Percentiles rank a stretch among this genome's conserved stretches.
phyloP scores from a whole-genome alignment of 306 rosid species.

The Prunus salicina region DNA sequence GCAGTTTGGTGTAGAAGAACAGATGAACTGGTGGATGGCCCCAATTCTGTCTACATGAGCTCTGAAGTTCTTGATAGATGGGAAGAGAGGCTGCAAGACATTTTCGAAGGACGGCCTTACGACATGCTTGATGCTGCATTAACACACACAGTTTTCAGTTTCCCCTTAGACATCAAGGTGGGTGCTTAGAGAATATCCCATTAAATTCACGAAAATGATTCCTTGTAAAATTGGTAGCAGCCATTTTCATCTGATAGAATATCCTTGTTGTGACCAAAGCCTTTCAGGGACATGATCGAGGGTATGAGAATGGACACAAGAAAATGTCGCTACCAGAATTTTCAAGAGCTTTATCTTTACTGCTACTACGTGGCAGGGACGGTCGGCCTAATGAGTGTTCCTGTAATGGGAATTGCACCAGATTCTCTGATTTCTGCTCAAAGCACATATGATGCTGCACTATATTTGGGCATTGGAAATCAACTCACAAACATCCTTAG shows the following conservation, averaged over 20 bases:
- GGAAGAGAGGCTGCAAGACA: constrained; percentile 72
- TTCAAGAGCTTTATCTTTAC: constrained; percentile 77
- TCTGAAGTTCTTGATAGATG: constrained; percentile 80
- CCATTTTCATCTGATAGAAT: not conserved
- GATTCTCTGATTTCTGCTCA: constrained; percentile 53
- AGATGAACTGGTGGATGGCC: constrained; percentile 86
- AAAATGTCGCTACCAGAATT: constrained; percentile 55
- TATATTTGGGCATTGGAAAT: constrained; percentile 78
- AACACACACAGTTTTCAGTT: constrained; percentile 55
- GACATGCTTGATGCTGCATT: constrained; percentile 79
- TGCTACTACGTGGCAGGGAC: constrained; percentile 95
- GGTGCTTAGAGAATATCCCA: constrained; percentile 28
- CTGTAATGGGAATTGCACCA: constrained; percentile 80
- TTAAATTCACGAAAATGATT: not conserved
- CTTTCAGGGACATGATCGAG: constrained; percentile 81
- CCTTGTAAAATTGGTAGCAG: not conserved
- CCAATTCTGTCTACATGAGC: constrained; percentile 66
- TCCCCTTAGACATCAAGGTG: constrained; percentile 84
- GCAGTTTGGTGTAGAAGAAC: constrained; percentile 96
- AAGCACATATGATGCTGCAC: constrained; percentile 58
- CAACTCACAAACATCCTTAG: constrained; percentile 87
- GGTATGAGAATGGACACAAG: constrained; percentile 90
- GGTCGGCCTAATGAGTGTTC: constrained; percentile 88
- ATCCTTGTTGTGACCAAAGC: constrained; percentile 29
- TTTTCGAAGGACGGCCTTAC: constrained; percentile 72